Conservation (phyloP, 805 yeast species). For the Barnettozyma pratensis region DNA sequence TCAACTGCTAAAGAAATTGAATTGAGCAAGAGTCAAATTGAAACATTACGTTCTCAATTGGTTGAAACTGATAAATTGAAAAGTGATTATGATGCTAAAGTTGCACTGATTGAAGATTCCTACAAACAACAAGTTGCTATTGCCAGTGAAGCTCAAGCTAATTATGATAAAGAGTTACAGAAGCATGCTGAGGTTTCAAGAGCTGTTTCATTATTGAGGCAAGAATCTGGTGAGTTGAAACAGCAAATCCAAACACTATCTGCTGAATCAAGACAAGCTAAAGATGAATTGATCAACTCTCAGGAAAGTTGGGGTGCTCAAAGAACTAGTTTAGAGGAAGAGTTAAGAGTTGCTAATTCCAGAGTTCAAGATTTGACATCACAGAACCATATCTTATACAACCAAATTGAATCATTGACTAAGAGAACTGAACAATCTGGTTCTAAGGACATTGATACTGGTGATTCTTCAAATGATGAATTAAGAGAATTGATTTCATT, state of each 20-base stretch:
- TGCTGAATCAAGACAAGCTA: conserved; percentile 27
- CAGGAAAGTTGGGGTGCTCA: conserved; percentile 44
- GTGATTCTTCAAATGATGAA: conserved; percentile 24
- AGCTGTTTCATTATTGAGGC: conserved; percentile 36
- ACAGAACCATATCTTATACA: conserved; percentile 65
- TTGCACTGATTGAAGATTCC: conserved; percentile 30
- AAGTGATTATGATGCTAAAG: conserved; percentile 27
- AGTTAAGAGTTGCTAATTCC: conserved; percentile 38
- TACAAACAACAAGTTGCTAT: conserved; percentile 40
- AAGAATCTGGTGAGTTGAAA: conserved; percentile 28
- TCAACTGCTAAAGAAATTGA: conserved; percentile 20
- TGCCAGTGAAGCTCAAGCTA: conserved; percentile 44
- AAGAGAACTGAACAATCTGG: conserved; percentile 10
- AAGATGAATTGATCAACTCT: conserved; percentile 29
- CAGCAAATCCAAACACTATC: conserved; percentile 23
- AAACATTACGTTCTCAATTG: conserved; percentile 17
- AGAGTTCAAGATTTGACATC: conserved; percentile 52
- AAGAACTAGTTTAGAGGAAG: conserved; percentile 38
- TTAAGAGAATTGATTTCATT: conserved; percentile 52
- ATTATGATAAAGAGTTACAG: conserved; percentile 50
- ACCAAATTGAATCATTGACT: conserved; percentile 51
- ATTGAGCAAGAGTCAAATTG: conserved; percentile 13
- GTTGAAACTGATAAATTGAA: conserved; percentile 22
- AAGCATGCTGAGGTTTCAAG: conserved; percentile 48
- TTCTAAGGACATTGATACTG: conserved; percentile 4